These are phyloP conservation scores for Monosporascus sp. DNA, from an alignment of 2,329 filamentous ascomycete genomes.

Conservation along the genomic window DNA sequence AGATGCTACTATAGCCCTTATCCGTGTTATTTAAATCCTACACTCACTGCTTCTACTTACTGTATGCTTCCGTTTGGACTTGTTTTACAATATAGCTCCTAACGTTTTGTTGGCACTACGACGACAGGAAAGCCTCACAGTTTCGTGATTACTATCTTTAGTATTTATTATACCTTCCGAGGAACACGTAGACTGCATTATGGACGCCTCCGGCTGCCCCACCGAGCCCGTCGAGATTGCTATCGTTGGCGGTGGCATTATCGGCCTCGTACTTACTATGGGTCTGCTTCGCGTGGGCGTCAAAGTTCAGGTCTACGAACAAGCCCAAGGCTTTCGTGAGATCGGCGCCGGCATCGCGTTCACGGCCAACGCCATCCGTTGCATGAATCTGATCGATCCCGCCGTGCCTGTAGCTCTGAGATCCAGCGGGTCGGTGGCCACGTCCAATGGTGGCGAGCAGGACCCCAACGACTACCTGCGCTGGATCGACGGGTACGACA, in stretches of 20 bases:
- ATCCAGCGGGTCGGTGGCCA: too few relatives aligned
- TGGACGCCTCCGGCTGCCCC: too few relatives aligned
- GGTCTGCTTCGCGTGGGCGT: conserved; percentile 39
- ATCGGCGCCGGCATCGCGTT: conserved; percentile 49
- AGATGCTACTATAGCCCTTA: too few relatives aligned
- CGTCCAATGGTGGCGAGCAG: conserved; percentile 9
- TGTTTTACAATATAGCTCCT: too few relatives aligned
- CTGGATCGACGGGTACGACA: conserved; percentile 17
- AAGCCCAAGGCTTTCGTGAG: conserved; percentile 35
- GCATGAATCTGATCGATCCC: conserved; percentile 35
- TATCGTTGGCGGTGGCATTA: conserved; percentile 48
- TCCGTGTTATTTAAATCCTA: too few relatives aligned
- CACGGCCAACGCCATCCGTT: conserved; percentile 44
- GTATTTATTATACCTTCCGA: too few relatives aligned
- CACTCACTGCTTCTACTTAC: too few relatives aligned
- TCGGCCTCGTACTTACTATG: conserved; percentile 42
- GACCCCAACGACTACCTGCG: conserved; percentile 15
- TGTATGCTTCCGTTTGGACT: too few relatives aligned
- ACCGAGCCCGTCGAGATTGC: conserved; percentile 29
- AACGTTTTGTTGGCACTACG: too few relatives aligned
- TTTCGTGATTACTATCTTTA: too few relatives aligned
- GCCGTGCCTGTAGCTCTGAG: conserved; percentile 18
- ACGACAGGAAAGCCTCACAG: too few relatives aligned
- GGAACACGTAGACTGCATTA: too few relatives aligned
- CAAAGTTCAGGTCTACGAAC: conserved; percentile 42